Conservation (phyloP, 768 basidiomycete genomes). For the Jaapia argillacea region DNA sequence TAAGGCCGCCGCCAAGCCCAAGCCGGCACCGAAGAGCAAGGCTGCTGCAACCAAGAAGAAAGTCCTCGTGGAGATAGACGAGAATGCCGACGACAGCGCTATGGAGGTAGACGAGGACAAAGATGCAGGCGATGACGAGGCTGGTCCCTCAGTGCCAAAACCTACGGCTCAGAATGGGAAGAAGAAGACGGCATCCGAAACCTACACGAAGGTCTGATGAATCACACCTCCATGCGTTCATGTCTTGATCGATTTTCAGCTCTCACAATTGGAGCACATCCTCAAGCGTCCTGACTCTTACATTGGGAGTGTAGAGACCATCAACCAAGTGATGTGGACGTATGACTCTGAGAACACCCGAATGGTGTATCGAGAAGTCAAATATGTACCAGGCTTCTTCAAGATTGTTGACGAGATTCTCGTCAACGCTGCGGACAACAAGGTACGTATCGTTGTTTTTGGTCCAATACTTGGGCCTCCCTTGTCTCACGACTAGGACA, state of each 20-base stretch:
- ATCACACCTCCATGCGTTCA: not conserved
- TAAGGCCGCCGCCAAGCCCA: conserved; percentile 35
- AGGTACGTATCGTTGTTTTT: conserved; percentile 69
- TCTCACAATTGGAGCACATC: conserved; percentile 92
- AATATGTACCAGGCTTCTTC: conserved; percentile 95
- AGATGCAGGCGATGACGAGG: conserved; percentile 18
- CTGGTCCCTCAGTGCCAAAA: conserved; percentile 11
- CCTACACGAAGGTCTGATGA: conserved; percentile 71
- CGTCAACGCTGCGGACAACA: conserved; percentile 98
- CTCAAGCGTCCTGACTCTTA: conserved; percentile 89
- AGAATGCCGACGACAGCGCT: conserved; percentile 42
- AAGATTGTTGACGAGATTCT: conserved; percentile 99
- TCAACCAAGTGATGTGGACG: conserved; percentile 89
- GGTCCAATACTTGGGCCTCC: not conserved
- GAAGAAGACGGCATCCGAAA: conserved; percentile 88
- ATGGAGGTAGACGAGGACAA: conserved; percentile 33
- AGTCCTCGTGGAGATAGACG: conserved; percentile 50
- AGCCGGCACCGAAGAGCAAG: conserved; percentile 40
- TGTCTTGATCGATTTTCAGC: conserved; percentile 32
- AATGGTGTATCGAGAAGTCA: conserved; percentile 76
- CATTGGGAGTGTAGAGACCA: conserved; percentile 90
- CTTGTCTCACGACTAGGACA: conserved; percentile 19
- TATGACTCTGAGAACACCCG: conserved; percentile 77
- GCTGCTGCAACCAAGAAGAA: conserved; percentile 55
- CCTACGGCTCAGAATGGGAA: conserved; percentile 33